A percentile compares a stretch with the other conserved stretches of the same genome.
phyloP scores from a whole-genome alignment of 192 early-diverging fungal species.

The Coemansia sp. region DNA sequence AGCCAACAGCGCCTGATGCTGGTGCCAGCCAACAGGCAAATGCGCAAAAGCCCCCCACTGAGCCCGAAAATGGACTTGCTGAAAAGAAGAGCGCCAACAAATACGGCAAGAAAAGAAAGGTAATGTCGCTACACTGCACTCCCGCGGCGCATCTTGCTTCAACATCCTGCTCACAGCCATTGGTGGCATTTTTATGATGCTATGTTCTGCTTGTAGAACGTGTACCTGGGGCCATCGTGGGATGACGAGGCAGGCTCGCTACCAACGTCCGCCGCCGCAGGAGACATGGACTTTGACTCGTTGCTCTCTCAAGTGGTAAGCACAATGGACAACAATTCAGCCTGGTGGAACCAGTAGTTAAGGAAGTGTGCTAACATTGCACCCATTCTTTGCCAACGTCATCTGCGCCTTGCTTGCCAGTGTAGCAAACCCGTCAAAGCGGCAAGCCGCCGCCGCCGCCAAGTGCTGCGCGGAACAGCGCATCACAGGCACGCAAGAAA shows the following conservation, averaged over 20 bases:
- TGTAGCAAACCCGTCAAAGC: neutral
- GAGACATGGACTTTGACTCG: slow-evolving; percentile 51
- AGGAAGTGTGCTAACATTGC: too few species aligned
- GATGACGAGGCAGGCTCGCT: slow-evolving; percentile 50
- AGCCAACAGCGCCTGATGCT: neutral
- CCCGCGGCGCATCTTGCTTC: too few species aligned
- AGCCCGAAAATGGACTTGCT: neutral
- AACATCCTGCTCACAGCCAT: neutral
- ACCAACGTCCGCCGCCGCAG: slow-evolving; percentile 31
- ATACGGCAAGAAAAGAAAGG: slow-evolving; percentile 46
- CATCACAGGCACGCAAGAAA: neutral
- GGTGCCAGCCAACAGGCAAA: neutral
- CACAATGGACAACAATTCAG: neutral
- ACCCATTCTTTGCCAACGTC: neutral
- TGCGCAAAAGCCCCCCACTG: neutral
- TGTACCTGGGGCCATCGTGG: slow-evolving; percentile 52
- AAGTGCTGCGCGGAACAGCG: neutral
- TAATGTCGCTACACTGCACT: neutral
- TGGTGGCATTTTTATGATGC: neutral
- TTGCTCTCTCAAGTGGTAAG: slow-evolving; percentile 52
- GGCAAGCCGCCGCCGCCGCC: neutral
- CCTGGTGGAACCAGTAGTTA: too few species aligned
- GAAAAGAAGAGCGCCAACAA: slow-evolving; percentile 15
- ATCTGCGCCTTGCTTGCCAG: neutral
- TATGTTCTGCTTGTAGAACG: slow-evolving; percentile 16